Base-by-base conservation (phyloP, 2,329 filamentous ascomycete genomes). In the Diaporthe helianthi region DNA sequence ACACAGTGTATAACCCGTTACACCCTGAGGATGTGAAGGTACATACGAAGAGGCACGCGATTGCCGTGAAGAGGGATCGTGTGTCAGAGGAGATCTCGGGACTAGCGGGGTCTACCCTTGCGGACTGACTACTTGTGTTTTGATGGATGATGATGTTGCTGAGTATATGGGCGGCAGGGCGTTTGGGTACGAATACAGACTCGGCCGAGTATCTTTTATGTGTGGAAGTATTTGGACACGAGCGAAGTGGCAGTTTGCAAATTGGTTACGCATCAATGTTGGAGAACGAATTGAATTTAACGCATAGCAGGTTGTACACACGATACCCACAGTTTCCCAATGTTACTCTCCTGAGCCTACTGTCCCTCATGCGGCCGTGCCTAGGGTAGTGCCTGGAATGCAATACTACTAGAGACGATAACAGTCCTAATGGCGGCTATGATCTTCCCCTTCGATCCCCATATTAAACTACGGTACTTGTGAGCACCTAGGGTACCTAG, bases 1-100 rank as follows among this genome's bases (percentile, higher is more conserved):
- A 79, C 31, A 80, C 83, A 68, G 68, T 84, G 52, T 84, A 83
- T 71, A 84, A 84, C 65, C 80, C 81, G 5, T 73, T 83, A 49
- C 81, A 84, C 71, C 78, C 80, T 44, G 78, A 81, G 65, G 82
- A 84, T 70, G 78, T 78, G 22, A 80, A 78, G 70, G 78, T 79
- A 31, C 82, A 84, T 64, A 78, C 79, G 26, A 78, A 76, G 51
- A 78, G 74, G 15, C 78, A 82, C 63, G 79, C 78, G 5, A 75
- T 76, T 1, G 60, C 77, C 22, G 51, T 74, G 22, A 75, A 72
- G 65, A 69, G 46, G 29, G 44, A 63, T n/a, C 58, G 29, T 1
- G 36, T 13, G 29, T 24, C 44, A 2, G 58, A 36, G n/a, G 58
- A 36, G 41, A 33, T 24, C n/a, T 10, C 58, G 15, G 41, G 44